Conservation (phyloP, 202 grass and related monocot genomes). For the Hordeum pubiflorum region DNA sequence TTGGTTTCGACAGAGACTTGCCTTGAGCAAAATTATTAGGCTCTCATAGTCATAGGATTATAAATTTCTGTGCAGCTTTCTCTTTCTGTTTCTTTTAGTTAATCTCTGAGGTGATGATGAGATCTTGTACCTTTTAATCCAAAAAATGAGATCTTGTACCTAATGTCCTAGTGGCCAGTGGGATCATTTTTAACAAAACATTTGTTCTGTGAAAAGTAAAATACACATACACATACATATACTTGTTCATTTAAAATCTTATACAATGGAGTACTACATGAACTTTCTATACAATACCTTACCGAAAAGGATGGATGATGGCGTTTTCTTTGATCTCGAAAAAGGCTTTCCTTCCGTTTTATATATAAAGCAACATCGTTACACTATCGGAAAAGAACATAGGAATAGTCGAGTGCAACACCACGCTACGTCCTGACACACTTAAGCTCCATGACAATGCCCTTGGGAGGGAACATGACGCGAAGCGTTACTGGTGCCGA, state of each 20-base stretch:
- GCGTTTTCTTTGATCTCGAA: too few relatives aligned
- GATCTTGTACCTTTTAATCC: neutral
- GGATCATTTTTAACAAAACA: neutral
- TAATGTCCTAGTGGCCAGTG: neutral
- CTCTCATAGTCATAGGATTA: neutral
- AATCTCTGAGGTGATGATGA: neutral
- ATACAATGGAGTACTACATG: too few relatives aligned
- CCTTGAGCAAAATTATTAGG: neutral
- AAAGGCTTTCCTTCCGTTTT: too few relatives aligned
- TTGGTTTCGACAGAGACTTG: neutral
- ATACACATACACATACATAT: neutral
- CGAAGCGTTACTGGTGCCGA: too few relatives aligned
- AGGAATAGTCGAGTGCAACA: too few relatives aligned
- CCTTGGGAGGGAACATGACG: too few relatives aligned
- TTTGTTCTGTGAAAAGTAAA: neutral
- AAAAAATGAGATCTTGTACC: neutral
- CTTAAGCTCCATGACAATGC: too few relatives aligned
- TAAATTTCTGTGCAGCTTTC: neutral
- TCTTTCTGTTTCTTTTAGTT: neutral
- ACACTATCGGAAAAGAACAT: too few relatives aligned
- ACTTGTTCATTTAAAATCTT: neutral
- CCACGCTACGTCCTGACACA: too few relatives aligned
- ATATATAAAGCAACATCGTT: too few relatives aligned
- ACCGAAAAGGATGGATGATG: too few relatives aligned
- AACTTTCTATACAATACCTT: too few relatives aligned